Evolutionary conservation across 2,329 filamentous ascomycete genomes (phyloP).

Genomic region (Talaromyces sp.): DNA sequence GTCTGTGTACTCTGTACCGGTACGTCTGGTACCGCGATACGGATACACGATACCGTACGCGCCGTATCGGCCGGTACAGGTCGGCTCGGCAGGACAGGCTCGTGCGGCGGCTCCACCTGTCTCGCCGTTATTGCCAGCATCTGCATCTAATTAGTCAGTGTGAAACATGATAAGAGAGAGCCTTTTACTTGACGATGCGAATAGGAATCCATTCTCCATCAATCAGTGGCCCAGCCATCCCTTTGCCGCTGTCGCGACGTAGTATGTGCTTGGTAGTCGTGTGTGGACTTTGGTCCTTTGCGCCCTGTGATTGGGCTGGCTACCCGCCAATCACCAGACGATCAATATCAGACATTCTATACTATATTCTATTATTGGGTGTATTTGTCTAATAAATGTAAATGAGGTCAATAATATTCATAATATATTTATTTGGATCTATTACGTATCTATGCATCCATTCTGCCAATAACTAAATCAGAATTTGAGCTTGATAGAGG

Average conservation of each 20-base stretch:
- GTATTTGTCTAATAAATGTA: background rate
- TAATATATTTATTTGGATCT: too few species aligned
- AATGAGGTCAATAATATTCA: background rate
- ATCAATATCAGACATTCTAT: background rate
- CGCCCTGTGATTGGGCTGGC: background rate
- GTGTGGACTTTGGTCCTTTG: too few species aligned
- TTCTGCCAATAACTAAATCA: too few species aligned
- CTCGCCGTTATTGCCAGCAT: background rate
- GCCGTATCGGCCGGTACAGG: background rate
- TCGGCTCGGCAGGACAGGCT: background rate
- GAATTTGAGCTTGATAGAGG: background rate
- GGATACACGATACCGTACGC: too few species aligned
- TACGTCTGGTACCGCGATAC: background rate
- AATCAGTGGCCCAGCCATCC: background rate
- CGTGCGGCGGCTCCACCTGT: background rate
- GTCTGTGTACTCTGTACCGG: too few species aligned
- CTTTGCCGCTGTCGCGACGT: background rate
- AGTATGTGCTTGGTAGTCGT: too few species aligned
- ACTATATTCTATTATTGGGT: too few species aligned
- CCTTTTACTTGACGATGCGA: background rate
- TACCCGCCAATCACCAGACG: background rate
- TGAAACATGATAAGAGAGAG: background rate
- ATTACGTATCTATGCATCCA: too few species aligned
- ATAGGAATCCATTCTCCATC: background rate
- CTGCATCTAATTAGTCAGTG: background rate